A percentile compares a stretch with the other conserved stretches of the same genome.
phyloP scores from a whole-genome alignment of 441 rosid genomes.

The Viola pubescens region DNA sequence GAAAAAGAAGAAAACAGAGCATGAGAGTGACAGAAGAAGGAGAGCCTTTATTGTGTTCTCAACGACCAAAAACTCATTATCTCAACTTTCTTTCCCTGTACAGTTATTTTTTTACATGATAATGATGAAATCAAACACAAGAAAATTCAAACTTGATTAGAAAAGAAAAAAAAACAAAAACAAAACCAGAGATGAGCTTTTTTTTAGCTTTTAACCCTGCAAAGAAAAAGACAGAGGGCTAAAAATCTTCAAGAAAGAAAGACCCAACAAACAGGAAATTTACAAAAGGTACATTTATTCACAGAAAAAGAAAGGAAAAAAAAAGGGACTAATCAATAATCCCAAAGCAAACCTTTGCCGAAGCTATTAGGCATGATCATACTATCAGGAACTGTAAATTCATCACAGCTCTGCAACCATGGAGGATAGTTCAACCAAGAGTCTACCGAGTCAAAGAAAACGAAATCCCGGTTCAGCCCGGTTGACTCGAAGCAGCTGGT shows the following conservation, averaged over 20 bases:
- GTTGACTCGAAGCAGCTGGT: conserved; percentile 30
- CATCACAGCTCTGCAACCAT: conserved; percentile 28
- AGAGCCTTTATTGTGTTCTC: background rate
- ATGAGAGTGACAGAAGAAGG: no score
- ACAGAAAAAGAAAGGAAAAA: background rate
- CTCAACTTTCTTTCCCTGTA: conserved; percentile 8
- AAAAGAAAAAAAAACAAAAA: background rate
- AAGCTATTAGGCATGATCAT: conserved; percentile 18
- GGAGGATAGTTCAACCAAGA: conserved; percentile 46
- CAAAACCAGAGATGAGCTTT: background rate
- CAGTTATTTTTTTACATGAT: conserved; percentile 5
- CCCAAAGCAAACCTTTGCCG: conserved; percentile 33
- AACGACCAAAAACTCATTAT: background rate
- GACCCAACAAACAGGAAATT: background rate
- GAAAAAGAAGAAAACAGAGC: no score
- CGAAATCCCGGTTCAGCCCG: conserved; percentile 39
- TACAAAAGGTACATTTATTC: background rate
- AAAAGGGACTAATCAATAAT: conserved; percentile 6
- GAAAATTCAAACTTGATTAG: background rate
- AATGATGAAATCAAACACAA: background rate
- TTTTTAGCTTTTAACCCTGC: conserved; percentile 16
- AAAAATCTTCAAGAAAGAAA: background rate
- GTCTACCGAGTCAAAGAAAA: conserved; percentile 43
- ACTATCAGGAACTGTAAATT: conserved; percentile 21
- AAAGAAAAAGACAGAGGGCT: conserved; percentile 25